Base-by-base conservation (phyloP, 2,329 filamentous ascomycete species). In the Colletotrichum navitas region DNA sequence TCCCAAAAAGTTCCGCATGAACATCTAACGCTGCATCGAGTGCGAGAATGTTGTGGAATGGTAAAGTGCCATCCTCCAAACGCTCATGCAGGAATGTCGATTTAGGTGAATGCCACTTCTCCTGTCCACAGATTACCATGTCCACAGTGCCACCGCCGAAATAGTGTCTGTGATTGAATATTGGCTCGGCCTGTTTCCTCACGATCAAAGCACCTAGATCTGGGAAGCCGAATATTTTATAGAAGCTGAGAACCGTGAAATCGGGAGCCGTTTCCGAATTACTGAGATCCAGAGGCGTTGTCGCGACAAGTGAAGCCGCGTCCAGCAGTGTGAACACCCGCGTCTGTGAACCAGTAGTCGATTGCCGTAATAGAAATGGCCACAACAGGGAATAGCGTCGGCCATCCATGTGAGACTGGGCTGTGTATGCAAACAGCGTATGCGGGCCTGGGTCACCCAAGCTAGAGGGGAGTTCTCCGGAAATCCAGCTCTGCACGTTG, bases 151-250 rank as follows among this genome's bases (percentile, higher is more conserved):
- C 96, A 8, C 95, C 96, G 7, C 95, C 95, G 81, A 99, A 99
- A 77, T 97, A 99, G 73, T 85, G 90, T 71, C 94, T 89, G 52
- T 85, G 84, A 41, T 88, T 83, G 58, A 97, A 90, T 3, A 92
- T 78, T 49, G 86, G 80, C 8, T 88, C 89, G 16, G 93, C 89
- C 41, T 89, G 86, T 75, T 93, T 94, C 52, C 92, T 90, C 16
- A 98, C 90, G 39, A 98, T 90, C 69, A 99, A 82, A 1, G 91
- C 94, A 1, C 95, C 95, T 2, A 98, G 85, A 78, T 98, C 94
- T 0, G 95, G 95, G 74, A 98, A 98, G 1, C 96, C 95, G 80
- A 98, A 98, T n/a, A 98, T 95, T 80, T 98, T 99, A 83, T 98
- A 97, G 74, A 98, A 90, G 80, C 95, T 98, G 52, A 98, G 78